phyloP scores from a whole-genome alignment of 148 eudicot genomes.

The Rhododendron molle region DNA sequence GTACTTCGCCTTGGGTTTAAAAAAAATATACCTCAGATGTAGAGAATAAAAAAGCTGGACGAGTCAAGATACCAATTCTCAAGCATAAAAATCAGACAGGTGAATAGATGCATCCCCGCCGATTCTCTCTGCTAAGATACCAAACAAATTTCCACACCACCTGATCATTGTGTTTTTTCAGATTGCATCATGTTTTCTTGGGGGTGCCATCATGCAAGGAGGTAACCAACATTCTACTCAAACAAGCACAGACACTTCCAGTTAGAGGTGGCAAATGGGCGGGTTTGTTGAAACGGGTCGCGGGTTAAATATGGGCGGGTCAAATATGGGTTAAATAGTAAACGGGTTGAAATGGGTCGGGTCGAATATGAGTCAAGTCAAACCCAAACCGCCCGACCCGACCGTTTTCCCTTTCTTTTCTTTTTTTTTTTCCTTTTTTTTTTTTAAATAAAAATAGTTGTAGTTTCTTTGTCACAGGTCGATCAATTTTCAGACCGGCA shows the following conservation, averaged over 20 bases:
- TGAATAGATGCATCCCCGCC: background rate
- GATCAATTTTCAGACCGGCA: no score
- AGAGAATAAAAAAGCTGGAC: background rate
- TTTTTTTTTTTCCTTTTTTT: no score
- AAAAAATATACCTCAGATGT: background rate
- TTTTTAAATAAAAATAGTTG: no score
- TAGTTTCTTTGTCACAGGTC: no score
- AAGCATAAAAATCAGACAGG: background rate
- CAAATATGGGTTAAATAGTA: no score
- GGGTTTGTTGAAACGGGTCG: no score
- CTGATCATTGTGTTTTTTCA: background rate
- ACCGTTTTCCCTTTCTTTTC: no score
- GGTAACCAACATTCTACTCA: background rate
- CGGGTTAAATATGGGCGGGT: no score
- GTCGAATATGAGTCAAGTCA: no score
- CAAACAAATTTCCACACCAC: constrained; percentile 1
- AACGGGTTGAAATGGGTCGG: no score
- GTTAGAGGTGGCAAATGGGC: no score
- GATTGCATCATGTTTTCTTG: background rate
- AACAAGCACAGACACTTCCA: background rate
- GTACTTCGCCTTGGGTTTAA: background rate
- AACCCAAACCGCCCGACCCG: no score
- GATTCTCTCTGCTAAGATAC: background rate
- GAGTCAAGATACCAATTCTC: background rate
- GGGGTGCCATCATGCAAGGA: background rate